Evolutionary conservation across 2,329 filamentous ascomycete species (phyloP).

Genomic region (Cladosporium colombiae): DNA sequence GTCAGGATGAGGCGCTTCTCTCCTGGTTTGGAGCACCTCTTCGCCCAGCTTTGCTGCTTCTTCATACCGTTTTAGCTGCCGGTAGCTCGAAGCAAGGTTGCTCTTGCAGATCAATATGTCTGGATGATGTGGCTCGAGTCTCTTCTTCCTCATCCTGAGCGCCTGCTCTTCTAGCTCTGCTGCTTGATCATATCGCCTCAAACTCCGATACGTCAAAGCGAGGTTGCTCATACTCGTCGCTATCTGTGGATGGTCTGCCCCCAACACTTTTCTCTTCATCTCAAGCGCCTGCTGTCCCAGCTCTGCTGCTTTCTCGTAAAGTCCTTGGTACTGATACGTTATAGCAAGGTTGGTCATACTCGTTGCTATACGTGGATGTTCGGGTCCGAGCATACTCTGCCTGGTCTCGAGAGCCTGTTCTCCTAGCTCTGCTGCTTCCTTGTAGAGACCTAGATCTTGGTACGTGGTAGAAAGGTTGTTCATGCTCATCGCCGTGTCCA

Average conservation of each 20-base stretch:
- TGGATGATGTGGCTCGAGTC: conserved; percentile 21
- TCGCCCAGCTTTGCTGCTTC: conserved; percentile 21
- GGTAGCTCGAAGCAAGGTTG: conserved; percentile 22
- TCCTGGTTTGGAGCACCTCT: not conserved
- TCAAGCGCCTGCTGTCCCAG: conserved; percentile 13
- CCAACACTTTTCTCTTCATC: not conserved
- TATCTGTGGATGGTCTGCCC: not conserved
- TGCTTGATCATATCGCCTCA: conserved; percentile 20
- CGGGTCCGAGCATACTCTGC: not conserved
- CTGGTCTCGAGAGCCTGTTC: not conserved
- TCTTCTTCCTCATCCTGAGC: conserved; percentile 7
- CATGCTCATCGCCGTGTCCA: conserved; percentile 17
- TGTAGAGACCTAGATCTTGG: conserved; percentile 15
- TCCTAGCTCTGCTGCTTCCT: conserved; percentile 19
- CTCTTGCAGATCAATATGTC: conserved; percentile 14
- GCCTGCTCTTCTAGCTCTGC: conserved; percentile 3
- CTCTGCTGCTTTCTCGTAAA: conserved; percentile 19
- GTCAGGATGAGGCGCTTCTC: not conserved
- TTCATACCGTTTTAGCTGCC: conserved; percentile 17
- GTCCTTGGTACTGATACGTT: conserved; percentile 14
- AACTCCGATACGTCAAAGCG: conserved; percentile 9
- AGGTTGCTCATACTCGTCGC: conserved; percentile 20
- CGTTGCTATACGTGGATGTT: not conserved
- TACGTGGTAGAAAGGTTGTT: conserved; percentile 21
- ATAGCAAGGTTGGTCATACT: conserved; percentile 17